Percentiles rank a stretch among this genome's conserved stretches.
These are phyloP conservation scores for Fistulinella prunicolor DNA, from an alignment of 768 basidiomycete species.

Conservation along the genomic window DNA sequence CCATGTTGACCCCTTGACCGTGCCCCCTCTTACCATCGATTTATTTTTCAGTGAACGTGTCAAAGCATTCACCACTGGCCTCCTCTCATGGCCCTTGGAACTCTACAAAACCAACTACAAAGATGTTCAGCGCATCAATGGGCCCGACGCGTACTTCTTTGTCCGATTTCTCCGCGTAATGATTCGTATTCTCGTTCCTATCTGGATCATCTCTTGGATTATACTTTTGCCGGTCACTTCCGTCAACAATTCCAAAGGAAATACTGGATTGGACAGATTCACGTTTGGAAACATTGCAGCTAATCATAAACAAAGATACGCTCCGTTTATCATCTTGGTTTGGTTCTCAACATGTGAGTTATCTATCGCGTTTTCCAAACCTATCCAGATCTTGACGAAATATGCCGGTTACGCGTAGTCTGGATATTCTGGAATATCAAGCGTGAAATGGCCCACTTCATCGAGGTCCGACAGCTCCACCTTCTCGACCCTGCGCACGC, in stretches of 20 bases:
- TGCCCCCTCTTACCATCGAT: conserved; percentile 1
- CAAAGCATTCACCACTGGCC: conserved; percentile 44
- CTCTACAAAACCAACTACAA: conserved; percentile 61
- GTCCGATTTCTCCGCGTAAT: conserved; percentile 88
- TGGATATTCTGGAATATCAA: conserved; percentile 87
- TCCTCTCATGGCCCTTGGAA: conserved; percentile 65
- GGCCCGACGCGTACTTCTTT: conserved; percentile 91
- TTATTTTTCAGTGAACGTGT: conserved; percentile 52
- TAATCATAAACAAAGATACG: conserved; percentile 55
- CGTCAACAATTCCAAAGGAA: conserved; percentile 46
- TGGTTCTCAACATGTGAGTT: conserved; percentile 76
- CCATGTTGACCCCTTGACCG: not conserved
- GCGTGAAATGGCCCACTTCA: conserved; percentile 76
- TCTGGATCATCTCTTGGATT: conserved; percentile 88
- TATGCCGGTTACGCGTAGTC: conserved; percentile 37
- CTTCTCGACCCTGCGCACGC: conserved; percentile 75
- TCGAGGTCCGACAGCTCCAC: conserved; percentile 76
- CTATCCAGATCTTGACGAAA: not conserved
- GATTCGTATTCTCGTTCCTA: conserved; percentile 76
- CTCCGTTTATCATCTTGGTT: conserved; percentile 73
- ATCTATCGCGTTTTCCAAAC: not conserved
- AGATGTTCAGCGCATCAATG: conserved; percentile 65
- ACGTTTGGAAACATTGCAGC: conserved; percentile 75
- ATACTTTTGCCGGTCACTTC: conserved; percentile 76
- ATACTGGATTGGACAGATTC: conserved; percentile 63